phyloP scores from a whole-genome alignment of 2,329 filamentous ascomycete species.

The Aspergillus ochraceus region DNA sequence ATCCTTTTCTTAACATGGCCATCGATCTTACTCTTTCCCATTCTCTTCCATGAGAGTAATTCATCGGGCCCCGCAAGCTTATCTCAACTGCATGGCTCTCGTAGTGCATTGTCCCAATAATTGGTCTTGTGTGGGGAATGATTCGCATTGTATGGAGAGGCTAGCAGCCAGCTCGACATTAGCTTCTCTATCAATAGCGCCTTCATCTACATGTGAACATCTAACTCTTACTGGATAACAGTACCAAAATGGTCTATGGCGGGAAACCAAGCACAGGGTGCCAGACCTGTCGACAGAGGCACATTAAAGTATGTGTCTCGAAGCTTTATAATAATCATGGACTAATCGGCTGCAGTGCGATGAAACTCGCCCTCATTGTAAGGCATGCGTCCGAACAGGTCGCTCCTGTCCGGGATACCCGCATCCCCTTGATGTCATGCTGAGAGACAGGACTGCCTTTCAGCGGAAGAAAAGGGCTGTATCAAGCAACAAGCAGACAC shows the following conservation, averaged over 20 bases:
- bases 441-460: constrained; percentile 26
- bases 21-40: neutral
- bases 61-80: neutral
- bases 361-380: constrained; percentile 31
- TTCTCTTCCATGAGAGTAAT: neutral
- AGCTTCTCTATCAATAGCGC: neutral
- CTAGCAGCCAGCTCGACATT: neutral
- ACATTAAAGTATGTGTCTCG: constrained; percentile 27
- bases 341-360: constrained; percentile 25
- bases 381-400: constrained; percentile 27
- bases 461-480: constrained; percentile 14
- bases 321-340: neutral
- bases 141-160: neutral
- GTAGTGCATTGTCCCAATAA: neutral
- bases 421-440: constrained; percentile 29
- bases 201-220: neutral
- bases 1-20: neutral
- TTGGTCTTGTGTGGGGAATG: neutral
- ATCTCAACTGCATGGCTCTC: neutral
- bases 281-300: constrained; percentile 29
- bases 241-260: constrained; percentile 25
- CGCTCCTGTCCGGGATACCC: constrained; percentile 30
- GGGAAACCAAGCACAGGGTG: constrained; percentile 30
- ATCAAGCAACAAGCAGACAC: neutral
- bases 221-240: neutral